Base-by-base conservation (phyloP, 306 rosid genomes). In the Sophora flavescens region DNA sequence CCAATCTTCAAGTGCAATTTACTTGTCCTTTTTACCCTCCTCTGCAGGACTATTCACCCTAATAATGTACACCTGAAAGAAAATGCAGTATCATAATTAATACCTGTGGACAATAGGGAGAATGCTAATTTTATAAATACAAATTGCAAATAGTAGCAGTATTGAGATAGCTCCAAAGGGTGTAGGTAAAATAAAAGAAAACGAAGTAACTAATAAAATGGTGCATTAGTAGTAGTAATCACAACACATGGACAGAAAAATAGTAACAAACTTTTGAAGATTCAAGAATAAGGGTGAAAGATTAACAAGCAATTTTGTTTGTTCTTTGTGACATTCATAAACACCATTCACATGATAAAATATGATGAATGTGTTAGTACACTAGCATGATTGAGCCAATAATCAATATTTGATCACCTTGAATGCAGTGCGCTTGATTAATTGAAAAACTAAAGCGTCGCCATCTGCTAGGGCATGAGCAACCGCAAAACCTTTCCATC, bases 391-490 rank as follows among this genome's bases (percentile, higher is more conserved):
- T 75, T 42, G 54, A 67, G 36, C 47, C 30, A 65, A 76, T 58
- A 17, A 52, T 57, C 32, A 75, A 81, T 28, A 42, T 8, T 57
- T 45, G 75, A 76, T 87, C 84, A 93, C 98, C 97, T 93, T 89
- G 87, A 92, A 88, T 52, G 80, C 63, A 22, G 86, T 78, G 69
- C 87, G 88, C 56, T 42, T 78, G 56, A 85, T 84, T 73, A 91
- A 67, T 59, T 93, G 93, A 74, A 89, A 93, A 68, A 90, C 78
- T 41, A 93, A 68, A 15, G 98, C 97, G 22, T 93, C 97, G 30
- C 98, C 98, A 47, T 90, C 93, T 5, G 82, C 90, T 82, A 90
- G 83, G 11, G 78, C 68, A 82, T 90, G 98, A 76, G 96, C 97
- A 80, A 91, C 76, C 3, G 98, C 57, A 65, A 94, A 91, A 30